Evolutionary conservation across 176 grass and related monocot genomes (phyloP).

Genomic region (Poa annua): DNA sequence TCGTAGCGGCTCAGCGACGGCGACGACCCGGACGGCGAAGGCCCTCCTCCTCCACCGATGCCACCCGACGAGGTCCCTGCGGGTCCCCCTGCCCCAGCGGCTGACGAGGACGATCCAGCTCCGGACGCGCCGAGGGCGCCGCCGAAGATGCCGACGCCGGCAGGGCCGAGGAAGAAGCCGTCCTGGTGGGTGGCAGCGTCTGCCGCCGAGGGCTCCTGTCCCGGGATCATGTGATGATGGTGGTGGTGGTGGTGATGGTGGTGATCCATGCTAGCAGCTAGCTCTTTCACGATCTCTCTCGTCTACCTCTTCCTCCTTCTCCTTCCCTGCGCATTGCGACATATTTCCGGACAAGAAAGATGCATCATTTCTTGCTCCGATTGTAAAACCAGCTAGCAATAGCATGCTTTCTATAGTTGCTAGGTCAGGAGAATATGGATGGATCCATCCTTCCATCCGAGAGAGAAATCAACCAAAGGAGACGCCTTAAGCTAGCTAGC

Average conservation of each 20-base stretch:
- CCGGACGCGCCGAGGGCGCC: slow-evolving; percentile 19
- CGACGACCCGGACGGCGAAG: slow-evolving; percentile 54
- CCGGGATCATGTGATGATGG: slow-evolving; percentile 67
- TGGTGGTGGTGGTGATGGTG: slow-evolving; percentile 51
- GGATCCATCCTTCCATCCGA: not conserved
- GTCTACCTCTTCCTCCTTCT: not conserved
- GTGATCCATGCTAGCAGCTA: slow-evolving; percentile 36
- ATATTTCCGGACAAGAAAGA: not conserved
- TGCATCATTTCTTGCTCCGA: slow-evolving; percentile 55
- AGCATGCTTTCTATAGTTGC: too few species aligned
- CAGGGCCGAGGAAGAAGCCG: slow-evolving; percentile 56
- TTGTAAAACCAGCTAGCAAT: not conserved
- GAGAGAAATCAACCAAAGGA: not conserved
- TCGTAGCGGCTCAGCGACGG: slow-evolving; percentile 77
- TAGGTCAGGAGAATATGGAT: slow-evolving; percentile 37
- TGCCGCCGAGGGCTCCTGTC: slow-evolving; percentile 43
- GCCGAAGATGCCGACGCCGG: slow-evolving; percentile 54
- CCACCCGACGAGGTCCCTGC: not conserved
- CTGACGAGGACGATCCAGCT: slow-evolving; percentile 47
- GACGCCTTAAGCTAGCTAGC: not conserved
- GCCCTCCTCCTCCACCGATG: slow-evolving; percentile 18
- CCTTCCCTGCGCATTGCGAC: slow-evolving; percentile 31
- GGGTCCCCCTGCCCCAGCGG: not conserved
- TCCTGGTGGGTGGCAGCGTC: slow-evolving; percentile 56
- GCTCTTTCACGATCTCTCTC: not conserved